Conservation (phyloP, 805 yeast species). For the Pichia scutulata region DNA sequence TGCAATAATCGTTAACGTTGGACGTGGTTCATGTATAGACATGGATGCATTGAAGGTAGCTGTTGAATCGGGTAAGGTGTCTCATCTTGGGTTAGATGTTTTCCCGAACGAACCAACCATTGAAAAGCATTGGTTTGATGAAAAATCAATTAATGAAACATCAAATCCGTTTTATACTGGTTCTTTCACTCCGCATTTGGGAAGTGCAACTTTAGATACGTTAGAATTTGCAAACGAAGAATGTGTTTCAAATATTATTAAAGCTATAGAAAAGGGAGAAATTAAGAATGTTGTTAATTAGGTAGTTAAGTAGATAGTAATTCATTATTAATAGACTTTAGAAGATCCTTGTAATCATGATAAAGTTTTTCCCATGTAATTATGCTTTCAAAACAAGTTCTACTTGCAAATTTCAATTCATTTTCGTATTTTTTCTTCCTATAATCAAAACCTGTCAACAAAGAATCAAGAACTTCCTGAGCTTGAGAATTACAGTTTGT, state of each 20-base stretch:
- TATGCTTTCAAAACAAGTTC: conserved; percentile 12
- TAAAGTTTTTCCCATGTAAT: conserved; percentile 13
- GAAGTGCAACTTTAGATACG: conserved; percentile 56
- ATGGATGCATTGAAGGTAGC: conserved; percentile 59
- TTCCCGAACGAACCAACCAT: conserved; percentile 56
- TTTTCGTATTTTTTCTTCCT: conserved; percentile 7
- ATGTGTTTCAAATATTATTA: conserved; percentile 49
- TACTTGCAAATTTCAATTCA: conserved; percentile 23
- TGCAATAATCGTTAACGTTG: conserved; percentile 62
- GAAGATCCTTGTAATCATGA: conserved; percentile 6
- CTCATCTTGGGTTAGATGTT: conserved; percentile 69
- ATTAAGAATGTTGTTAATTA: conserved; percentile 9
- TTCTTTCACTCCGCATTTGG: conserved; percentile 62
- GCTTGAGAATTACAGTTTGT: conserved; percentile 2
- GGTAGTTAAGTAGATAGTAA: conserved; percentile 4
- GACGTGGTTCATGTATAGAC: conserved; percentile 64
- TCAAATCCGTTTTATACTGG: conserved; percentile 26
- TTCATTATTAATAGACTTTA: conserved; percentile 1
- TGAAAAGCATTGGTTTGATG: conserved; percentile 10
- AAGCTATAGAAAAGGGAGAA: conserved; percentile 32
- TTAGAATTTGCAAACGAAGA: conserved; percentile 42
- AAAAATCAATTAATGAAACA: conserved; percentile 31
- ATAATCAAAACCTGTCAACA: neutral
- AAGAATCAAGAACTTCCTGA: neutral
- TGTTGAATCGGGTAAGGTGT: conserved; percentile 49